Conservation (phyloP, 495 filamentous ascomycete species). For the Penicillium riverlandense region DNA sequence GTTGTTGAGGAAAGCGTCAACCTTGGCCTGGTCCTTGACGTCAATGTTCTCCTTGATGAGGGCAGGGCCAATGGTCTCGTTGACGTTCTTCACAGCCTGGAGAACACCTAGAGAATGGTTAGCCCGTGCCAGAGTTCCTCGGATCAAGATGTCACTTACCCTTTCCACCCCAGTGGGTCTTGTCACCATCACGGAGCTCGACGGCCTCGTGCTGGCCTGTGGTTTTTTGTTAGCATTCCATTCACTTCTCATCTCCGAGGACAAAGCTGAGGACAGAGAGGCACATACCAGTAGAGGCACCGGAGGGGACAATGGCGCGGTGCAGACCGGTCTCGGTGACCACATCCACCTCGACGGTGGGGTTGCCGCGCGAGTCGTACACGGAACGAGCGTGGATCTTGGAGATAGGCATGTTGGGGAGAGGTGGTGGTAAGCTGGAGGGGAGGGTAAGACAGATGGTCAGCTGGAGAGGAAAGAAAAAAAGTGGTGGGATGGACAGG, state of each 20-base stretch:
- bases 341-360: constrained; percentile 92
- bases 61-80: constrained; percentile 83
- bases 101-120: constrained; percentile 52
- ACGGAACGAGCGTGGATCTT: constrained; percentile 98
- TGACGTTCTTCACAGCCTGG: constrained; percentile 95
- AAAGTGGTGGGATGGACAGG: constrained; percentile 20
- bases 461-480: constrained; percentile 15
- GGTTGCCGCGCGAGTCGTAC: constrained; percentile 99
- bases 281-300: constrained; percentile 85
- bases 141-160: constrained; percentile 36
- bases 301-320: constrained; percentile 97
- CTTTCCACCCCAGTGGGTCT: constrained; percentile 94
- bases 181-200: constrained; percentile 98
- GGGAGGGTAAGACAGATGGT: constrained; percentile 11
- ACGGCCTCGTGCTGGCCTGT: constrained; percentile 94
- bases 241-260: neutral
- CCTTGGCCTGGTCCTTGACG: constrained; percentile 90
- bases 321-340: constrained; percentile 94
- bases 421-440: constrained; percentile 12
- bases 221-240: neutral
- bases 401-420: constrained; percentile 77
- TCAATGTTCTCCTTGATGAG: constrained; percentile 90
- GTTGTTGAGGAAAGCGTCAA: constrained; percentile 91
- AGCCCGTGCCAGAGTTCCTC: too few species aligned
- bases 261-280: neutral